Conservation (phyloP, 164 flowering plant genomes). For the Aristolochia fimbriata region DNA sequence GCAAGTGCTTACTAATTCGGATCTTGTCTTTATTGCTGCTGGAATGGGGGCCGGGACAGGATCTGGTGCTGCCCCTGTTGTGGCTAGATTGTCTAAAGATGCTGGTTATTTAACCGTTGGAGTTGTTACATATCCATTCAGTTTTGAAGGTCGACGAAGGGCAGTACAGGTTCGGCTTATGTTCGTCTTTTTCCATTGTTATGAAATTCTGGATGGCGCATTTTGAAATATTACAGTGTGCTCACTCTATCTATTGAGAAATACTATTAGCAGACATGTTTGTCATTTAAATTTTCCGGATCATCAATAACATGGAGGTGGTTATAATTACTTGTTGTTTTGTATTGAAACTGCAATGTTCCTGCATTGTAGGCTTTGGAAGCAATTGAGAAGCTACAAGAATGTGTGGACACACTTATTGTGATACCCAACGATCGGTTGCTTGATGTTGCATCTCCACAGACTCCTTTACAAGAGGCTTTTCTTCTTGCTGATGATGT, state of each 20-base stretch:
- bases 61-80: constrained; percentile 25
- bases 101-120: constrained; percentile 21
- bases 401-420: constrained; percentile 18
- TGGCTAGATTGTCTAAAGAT: constrained; percentile 18
- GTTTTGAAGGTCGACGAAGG: constrained; percentile 26
- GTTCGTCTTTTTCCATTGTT: neutral
- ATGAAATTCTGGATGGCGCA: too few species aligned
- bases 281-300: neutral
- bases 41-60: constrained; percentile 28
- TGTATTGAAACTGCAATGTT: neutral
- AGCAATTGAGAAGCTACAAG: constrained; percentile 18
- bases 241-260: neutral
- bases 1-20: constrained; percentile 18
- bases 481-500: constrained; percentile 24
- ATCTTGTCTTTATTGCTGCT: constrained; percentile 22
- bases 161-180: constrained; percentile 17
- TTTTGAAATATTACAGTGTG: neutral
- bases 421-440: constrained; percentile 26
- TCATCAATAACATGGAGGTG: neutral
- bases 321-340: neutral
- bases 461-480: constrained; percentile 25
- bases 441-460: constrained; percentile 15
- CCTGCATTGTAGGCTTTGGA: constrained; percentile 14
- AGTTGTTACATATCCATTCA: constrained; percentile 23
- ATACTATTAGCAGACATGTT: neutral